Conservation (phyloP, 2,329 filamentous ascomycete species). For the Nothopassalora personata region DNA sequence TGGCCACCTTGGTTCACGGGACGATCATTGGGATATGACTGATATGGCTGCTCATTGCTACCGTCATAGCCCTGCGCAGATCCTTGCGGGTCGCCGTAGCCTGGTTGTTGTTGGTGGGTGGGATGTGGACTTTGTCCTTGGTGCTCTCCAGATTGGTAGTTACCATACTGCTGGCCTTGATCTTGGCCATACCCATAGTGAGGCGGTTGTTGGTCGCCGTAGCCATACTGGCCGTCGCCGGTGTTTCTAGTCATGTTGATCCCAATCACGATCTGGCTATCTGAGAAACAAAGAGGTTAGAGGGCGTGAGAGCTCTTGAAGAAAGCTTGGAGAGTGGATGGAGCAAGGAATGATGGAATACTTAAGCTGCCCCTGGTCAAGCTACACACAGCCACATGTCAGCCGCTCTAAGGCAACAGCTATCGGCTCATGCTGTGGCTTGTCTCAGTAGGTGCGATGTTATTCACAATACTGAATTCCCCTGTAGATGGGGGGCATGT, state of each 20-base stretch:
- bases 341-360: neutral
- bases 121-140: constrained; percentile 2
- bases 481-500: too few species aligned
- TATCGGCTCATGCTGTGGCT: constrained; percentile 8
- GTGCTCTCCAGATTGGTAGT: constrained; percentile 9
- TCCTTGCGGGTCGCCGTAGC: constrained; percentile 12
- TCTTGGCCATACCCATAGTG: constrained; percentile 13
- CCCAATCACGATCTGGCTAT: too few species aligned
- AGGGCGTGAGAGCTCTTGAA: neutral
- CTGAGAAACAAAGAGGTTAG: too few species aligned
- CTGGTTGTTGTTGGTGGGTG: constrained; percentile 8
- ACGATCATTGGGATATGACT: constrained; percentile 22
- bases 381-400: constrained; percentile 16
- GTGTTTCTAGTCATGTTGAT: constrained; percentile 21
- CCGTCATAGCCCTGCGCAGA: constrained; percentile 28
- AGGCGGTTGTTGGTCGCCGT: constrained; percentile 13
- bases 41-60: constrained; percentile 26
- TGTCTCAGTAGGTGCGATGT: neutral
- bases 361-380: constrained; percentile 7
- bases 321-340: neutral
- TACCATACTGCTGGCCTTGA: constrained; percentile 11
- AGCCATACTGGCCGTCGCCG: constrained; percentile 13
- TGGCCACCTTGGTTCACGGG: constrained; percentile 5
- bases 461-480: too few species aligned
- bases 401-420: constrained; percentile 36